Evolutionary conservation across 2,329 filamentous ascomycete species (phyloP), one percentile per base, ranked within the genome.

Genomic region (Fusarium heterosporum): DNA sequence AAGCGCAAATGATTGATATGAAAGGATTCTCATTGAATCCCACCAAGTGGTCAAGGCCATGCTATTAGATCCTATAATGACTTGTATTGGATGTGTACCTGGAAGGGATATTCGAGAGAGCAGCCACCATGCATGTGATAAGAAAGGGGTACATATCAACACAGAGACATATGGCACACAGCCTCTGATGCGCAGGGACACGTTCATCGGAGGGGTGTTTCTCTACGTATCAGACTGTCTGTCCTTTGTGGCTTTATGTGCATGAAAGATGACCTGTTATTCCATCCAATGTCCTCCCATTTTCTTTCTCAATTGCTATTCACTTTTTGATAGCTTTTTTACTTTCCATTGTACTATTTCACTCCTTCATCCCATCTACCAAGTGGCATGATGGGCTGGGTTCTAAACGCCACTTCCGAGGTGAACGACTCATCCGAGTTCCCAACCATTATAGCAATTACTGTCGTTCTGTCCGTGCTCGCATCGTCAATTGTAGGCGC

Each of bases 371-470:
- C 10, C 8, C 10, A 11, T 16, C n/a, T 36, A 36, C 14, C 4
- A n/a, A n/a, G 34, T 16, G 34, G 34, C 45, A 64, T 56, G 19
- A 85, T 85, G 83, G 78, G 75, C 55, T 86, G 83, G 84, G 83
- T 87, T 43, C 67, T 80, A 41, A 80, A 85, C 75, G 83, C 81
- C 48, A 75, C 81, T 9, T 75, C 80, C 8, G 81, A 82, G 67
- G 75, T 85, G 25, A 77, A 86, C 43, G 77, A 73, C 19, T 64
- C 75, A 55, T 86, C 84, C 4, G 75, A 85, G 50, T 86, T 81
- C 61, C 79, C 73, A 19, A 77, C 77, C 32, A 85, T 87, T 40
- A 75, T 87, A 25, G 75, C 77, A n/a, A 79, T 87, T 25, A 84
- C 80, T 62, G 60, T 80, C n/a, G 72, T 78, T 19, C 69, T 86